These are phyloP conservation scores for Argentina anserina DNA, from an alignment of 306 rosid genomes.

Conservation along the genomic window DNA sequence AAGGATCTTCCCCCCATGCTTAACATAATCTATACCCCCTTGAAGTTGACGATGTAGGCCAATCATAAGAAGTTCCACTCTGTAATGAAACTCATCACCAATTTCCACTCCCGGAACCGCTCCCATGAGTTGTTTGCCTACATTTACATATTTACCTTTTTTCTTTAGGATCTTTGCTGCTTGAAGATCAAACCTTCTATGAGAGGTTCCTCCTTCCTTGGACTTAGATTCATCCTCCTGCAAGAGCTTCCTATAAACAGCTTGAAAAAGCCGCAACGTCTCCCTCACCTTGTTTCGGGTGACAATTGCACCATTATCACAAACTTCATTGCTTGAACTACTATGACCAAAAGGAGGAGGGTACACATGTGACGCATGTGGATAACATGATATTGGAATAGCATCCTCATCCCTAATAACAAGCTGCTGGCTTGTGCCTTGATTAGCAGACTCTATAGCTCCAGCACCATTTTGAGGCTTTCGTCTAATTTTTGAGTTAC, in stretches of 20 bases:
- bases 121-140: conserved; percentile 66
- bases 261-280: conserved; percentile 70
- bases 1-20: conserved; percentile 46
- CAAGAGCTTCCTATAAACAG: conserved; percentile 64
- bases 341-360: conserved; percentile 46
- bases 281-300: conserved; percentile 66
- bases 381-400: conserved; percentile 23
- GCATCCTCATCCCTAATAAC: conserved; percentile 28
- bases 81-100: conserved; percentile 86
- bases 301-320: conserved; percentile 34
- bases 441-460: conserved; percentile 21
- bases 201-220: conserved; percentile 25
- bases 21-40: conserved; percentile 80
- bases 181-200: conserved; percentile 52
- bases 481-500: conserved; percentile 17
- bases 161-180: conserved; percentile 60
- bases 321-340: conserved; percentile 25
- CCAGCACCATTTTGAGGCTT: conserved; percentile 24
- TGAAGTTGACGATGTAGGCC: conserved; percentile 79
- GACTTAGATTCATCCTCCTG: conserved; percentile 65
- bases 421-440: conserved; percentile 40
- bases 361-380: conserved; percentile 34
- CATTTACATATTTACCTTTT: conserved; percentile 51
- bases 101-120: conserved; percentile 85
- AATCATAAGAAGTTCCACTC: conserved; percentile 72